Percentiles rank a stretch among this genome's conserved stretches.
Evolutionary conservation across 2,329 filamentous ascomycete genomes (phyloP).

Genomic region (Sclerotinia nivalis): DNA sequence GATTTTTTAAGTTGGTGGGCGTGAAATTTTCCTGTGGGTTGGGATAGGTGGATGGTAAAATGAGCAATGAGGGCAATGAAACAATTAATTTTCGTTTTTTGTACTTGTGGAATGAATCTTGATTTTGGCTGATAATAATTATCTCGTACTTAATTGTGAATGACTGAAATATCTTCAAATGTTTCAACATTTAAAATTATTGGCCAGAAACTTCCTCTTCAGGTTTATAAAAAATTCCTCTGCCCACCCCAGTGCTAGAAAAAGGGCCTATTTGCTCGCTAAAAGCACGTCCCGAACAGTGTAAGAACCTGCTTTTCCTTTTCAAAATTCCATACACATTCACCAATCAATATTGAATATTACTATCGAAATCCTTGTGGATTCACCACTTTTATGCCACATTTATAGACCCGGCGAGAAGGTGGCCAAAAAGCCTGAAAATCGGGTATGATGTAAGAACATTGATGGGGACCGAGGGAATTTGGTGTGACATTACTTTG

Average conservation of each 20-base stretch:
- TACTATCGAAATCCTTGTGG: constrained; percentile 5
- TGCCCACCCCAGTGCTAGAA: neutral
- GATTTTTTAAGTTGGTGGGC: constrained; percentile 1
- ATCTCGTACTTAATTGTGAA: neutral
- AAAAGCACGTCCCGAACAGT: neutral
- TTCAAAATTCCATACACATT: neutral
- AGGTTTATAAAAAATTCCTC: neutral
- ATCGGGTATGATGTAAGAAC: constrained; percentile 10
- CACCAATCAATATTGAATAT: constrained; percentile 21
- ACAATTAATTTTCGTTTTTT: constrained; percentile 2
- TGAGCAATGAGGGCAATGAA: constrained; percentile 1
- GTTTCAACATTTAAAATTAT: neutral
- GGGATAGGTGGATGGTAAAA: neutral
- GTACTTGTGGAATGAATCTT: neutral
- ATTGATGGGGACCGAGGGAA: neutral
- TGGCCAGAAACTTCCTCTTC: neutral
- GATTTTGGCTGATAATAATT: neutral
- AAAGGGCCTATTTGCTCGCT: neutral
- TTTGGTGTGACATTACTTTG: neutral
- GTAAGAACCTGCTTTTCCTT: constrained; percentile 7
- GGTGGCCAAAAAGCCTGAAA: constrained; percentile 3
- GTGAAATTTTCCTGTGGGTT: neutral
- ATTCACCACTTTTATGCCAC: neutral
- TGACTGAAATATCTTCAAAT: neutral
- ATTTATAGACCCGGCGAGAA: neutral